Conservation (phyloP, 2,329 filamentous ascomycete genomes). For the Metarhizium humberi region DNA sequence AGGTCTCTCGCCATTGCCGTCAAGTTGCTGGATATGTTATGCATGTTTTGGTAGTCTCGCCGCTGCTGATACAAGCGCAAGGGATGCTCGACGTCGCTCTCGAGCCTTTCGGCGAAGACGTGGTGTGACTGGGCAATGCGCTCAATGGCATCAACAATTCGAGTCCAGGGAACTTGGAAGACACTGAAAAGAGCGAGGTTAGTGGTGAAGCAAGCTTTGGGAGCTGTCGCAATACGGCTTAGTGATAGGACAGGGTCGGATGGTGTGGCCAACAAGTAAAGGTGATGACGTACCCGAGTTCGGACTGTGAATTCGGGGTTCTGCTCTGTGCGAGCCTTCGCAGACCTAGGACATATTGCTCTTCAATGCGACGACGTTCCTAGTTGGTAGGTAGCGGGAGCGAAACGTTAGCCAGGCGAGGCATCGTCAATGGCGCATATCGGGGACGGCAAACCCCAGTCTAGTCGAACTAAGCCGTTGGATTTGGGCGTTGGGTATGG, state of each 20-base stretch:
- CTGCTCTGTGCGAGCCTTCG: slow-evolving; percentile 70
- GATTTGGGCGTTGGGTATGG: neutral
- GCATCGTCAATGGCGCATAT: neutral
- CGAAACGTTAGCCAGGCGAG: slow-evolving; percentile 1
- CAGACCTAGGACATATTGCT: slow-evolving; percentile 74
- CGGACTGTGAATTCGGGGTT: slow-evolving; percentile 64
- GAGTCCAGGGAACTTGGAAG: slow-evolving; percentile 85
- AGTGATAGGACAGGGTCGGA: neutral
- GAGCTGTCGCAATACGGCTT: neutral
- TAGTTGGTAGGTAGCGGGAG: slow-evolving; percentile 26
- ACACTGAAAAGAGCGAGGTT: slow-evolving; percentile 47
- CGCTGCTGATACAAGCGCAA: slow-evolving; percentile 65
- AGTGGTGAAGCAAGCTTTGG: slow-evolving; percentile 4
- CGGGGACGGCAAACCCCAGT: neutral
- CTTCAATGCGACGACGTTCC: slow-evolving; percentile 90
- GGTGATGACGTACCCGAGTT: slow-evolving; percentile 67
- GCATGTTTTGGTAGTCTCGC: slow-evolving; percentile 74
- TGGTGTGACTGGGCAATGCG: slow-evolving; percentile 77
- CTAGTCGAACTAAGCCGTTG: neutral
- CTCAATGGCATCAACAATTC: slow-evolving; percentile 71
- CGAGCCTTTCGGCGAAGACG: slow-evolving; percentile 69
- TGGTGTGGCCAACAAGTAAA: neutral
- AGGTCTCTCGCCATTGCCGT: slow-evolving; percentile 73
- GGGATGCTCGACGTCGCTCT: slow-evolving; percentile 78
- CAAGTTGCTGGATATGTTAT: slow-evolving; percentile 74